A percentile compares a stretch with the other conserved stretches of the same genome.
phyloP scores from a whole-genome alignment of 441 rosid genomes.

The Corymbia calophylla region DNA sequence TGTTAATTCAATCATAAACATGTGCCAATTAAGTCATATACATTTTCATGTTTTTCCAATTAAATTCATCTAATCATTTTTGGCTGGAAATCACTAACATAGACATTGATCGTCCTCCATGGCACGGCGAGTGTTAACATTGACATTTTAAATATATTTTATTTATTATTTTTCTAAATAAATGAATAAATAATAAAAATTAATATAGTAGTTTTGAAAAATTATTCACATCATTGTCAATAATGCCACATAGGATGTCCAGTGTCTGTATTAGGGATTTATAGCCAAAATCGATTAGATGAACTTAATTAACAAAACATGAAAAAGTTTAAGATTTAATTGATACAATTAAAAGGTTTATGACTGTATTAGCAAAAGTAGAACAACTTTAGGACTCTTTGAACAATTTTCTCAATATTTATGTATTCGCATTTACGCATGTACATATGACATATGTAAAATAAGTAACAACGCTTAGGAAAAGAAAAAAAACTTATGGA shows the following conservation, averaged over 20 bases:
- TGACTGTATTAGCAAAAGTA: background rate
- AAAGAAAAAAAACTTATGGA: background rate
- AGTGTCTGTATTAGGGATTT: rapidly evolving
- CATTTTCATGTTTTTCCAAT: background rate
- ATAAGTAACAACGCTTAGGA: background rate
- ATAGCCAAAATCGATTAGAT: rapidly evolving
- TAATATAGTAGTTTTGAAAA: too few relatives aligned
- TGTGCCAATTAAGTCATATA: rapidly evolving
- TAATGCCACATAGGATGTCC: rapidly evolving
- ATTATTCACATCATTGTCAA: too few relatives aligned
- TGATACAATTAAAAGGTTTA: background rate
- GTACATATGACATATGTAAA: background rate
- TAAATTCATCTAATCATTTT: too few relatives aligned
- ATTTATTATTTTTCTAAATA: too few relatives aligned
- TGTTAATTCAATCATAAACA: background rate
- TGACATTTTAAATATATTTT: too few relatives aligned
- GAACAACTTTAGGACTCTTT: background rate
- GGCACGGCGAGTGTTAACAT: too few relatives aligned
- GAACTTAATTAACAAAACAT: background rate
- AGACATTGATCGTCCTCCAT: too few relatives aligned
- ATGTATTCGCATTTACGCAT: background rate
- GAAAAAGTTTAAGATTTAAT: background rate
- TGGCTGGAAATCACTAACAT: rapidly evolving
- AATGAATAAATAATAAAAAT: too few relatives aligned
- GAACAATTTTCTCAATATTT: too few relatives aligned